phyloP scores from a whole-genome alignment of 2,329 filamentous ascomycete species.

The Claviceps purpurea region DNA sequence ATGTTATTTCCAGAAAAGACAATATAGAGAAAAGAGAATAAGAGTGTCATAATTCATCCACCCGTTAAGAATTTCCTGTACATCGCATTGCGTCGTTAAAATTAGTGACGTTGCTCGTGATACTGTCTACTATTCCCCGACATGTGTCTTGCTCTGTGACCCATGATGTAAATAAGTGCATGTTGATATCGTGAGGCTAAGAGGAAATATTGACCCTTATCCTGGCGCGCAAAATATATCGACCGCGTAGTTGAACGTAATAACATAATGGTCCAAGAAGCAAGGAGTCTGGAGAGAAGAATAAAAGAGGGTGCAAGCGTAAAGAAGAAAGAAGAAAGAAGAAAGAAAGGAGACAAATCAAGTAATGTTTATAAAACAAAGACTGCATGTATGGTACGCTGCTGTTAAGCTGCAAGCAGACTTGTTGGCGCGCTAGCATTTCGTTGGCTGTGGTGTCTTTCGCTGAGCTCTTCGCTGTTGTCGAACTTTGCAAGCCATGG shows the following conservation, averaged over 20 bases:
- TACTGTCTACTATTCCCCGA: background rate
- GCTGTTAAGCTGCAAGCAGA: background rate
- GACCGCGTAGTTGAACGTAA: background rate
- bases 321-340: background rate
- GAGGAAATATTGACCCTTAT: background rate
- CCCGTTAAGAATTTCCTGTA: too few relatives aligned
- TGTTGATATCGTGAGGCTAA: background rate
- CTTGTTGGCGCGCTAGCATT: constrained; percentile 1
- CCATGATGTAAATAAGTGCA: background rate
- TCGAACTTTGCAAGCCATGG: constrained; percentile 29
- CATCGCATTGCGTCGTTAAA: background rate
- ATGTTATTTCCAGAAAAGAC: too few relatives aligned
- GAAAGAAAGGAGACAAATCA: background rate
- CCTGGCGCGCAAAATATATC: background rate
- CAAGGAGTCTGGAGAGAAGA: background rate
- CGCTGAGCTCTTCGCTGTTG: constrained; percentile 26
- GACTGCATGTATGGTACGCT: too few relatives aligned
- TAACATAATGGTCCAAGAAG: background rate
- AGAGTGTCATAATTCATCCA: too few relatives aligned
- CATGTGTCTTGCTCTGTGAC: background rate
- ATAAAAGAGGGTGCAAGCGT: background rate
- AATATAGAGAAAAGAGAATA: too few relatives aligned
- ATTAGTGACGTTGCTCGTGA: background rate
- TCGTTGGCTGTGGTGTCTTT: constrained; percentile 5
- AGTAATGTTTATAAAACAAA: background rate